A percentile compares a stretch with the other conserved stretches of the same genome.
Conservation (phyloP, 2,329 filamentous ascomycete genomes). For the Hymenoscyphus infarciens region DNA sequence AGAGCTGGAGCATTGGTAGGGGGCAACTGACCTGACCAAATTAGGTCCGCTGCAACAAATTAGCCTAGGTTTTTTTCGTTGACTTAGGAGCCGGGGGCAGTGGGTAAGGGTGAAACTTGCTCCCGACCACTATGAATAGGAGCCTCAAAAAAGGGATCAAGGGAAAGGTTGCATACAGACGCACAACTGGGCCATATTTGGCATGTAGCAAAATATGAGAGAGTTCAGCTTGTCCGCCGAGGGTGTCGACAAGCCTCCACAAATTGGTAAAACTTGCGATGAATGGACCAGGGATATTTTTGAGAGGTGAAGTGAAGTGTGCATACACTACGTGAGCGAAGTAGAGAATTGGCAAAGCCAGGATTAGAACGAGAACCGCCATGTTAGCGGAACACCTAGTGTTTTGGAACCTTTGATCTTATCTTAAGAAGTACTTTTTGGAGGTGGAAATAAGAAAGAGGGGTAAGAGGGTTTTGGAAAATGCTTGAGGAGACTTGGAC, state of each 20-base stretch:
- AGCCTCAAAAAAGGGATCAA: no score
- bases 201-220: constrained; percentile 15
- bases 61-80: no score
- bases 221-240: constrained; percentile 13
- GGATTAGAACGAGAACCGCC: not conserved
- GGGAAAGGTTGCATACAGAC: constrained; percentile 5
- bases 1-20: no score
- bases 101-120: no score
- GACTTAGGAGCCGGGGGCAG: no score
- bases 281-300: constrained; percentile 22
- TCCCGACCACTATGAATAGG: no score
- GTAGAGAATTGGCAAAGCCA: not conserved
- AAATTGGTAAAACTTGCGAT: constrained; percentile 22
- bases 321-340: not conserved
- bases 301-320: constrained; percentile 8
- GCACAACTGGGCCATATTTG: constrained; percentile 21
- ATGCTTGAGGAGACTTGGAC: not conserved
- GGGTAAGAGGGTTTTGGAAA: not conserved
- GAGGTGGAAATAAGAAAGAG: no score
- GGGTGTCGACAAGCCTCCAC: constrained; percentile 21
- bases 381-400: not conserved
- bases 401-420: not conserved
- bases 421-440: not conserved
- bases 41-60: constrained; percentile 16
- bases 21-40: constrained; percentile 7